Conservation (phyloP, 306 rosid species). For the Cyclanthera cordifolia region DNA sequence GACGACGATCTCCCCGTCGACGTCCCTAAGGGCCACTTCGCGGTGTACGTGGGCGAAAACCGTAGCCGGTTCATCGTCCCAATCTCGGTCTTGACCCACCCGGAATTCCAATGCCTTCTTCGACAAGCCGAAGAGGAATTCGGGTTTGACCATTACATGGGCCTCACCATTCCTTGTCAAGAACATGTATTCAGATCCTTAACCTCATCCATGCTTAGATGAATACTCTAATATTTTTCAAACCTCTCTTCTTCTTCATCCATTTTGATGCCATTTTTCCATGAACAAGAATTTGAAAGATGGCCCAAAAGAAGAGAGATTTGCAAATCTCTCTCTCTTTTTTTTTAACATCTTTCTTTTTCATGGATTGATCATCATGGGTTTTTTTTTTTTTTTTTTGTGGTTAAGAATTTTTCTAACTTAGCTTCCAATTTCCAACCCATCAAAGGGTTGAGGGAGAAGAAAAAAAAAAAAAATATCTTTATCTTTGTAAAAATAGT, state of each 20-base stretch:
- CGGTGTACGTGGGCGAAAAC: conserved; percentile 79
- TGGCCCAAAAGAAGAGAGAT: not conserved
- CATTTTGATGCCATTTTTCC: not conserved
- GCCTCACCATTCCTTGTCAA: conserved; percentile 87
- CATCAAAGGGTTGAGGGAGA: not conserved
- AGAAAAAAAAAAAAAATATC: not conserved
- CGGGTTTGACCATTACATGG: conserved; percentile 88
- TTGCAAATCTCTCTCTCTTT: conserved; percentile 28
- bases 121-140: conserved; percentile 73
- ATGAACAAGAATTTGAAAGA: not conserved
- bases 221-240: too few species aligned
- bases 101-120: conserved; percentile 44
- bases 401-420: not conserved
- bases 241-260: not conserved
- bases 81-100: conserved; percentile 66
- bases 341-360: conserved; percentile 30
- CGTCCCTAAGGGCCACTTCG: conserved; percentile 85
- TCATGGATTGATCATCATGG: conserved; percentile 16
- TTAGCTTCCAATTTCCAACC: not conserved
- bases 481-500: conserved; percentile 10
- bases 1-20: conserved; percentile 56
- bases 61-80: conserved; percentile 76
- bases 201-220: conserved; percentile 40
- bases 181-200: conserved; percentile 72
- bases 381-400: not conserved